Evolutionary conservation across 2,329 filamentous ascomycete species (phyloP).

Genomic region (Talaromyces verruculosus): DNA sequence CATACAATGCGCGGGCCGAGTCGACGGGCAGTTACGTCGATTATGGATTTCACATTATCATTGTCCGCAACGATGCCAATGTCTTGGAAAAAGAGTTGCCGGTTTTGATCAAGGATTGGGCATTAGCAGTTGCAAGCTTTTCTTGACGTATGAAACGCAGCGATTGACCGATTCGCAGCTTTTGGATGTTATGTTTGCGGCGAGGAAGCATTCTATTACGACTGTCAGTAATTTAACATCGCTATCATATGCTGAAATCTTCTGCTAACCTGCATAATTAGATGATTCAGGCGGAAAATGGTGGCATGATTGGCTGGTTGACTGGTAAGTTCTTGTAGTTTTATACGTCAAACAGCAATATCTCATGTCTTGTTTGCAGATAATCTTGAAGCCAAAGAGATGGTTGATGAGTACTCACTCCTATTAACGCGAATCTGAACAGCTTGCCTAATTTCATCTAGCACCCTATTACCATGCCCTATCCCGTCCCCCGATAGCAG

Average conservation of each 20-base stretch:
- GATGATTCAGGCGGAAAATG: constrained; percentile 43
- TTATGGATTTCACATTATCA: constrained; percentile 54
- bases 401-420: background rate
- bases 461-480: constrained; percentile 35
- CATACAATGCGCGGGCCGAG: constrained; percentile 45
- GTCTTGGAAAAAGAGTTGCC: constrained; percentile 41
- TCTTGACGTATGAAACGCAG: constrained; percentile 49
- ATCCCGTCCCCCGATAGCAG: constrained; percentile 42
- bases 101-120: constrained; percentile 36
- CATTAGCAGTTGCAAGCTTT: constrained; percentile 49
- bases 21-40: constrained; percentile 49
- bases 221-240: background rate
- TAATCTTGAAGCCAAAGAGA: background rate
- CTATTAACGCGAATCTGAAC: background rate
- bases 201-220: background rate
- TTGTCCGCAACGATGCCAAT: constrained; percentile 32
- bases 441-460: background rate
- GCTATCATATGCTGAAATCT: background rate
- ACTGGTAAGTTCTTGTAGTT: background rate
- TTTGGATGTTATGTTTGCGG: constrained; percentile 41
- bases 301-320: constrained; percentile 41
- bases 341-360: background rate
- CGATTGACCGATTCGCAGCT: constrained; percentile 44
- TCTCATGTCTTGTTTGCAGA: background rate
- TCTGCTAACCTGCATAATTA: background rate